Evolutionary conservation across 1,139 yeast species (phyloP), one percentile per base, ranked within the genome.

Genomic region (Saccharomyces hybrid): DNA sequence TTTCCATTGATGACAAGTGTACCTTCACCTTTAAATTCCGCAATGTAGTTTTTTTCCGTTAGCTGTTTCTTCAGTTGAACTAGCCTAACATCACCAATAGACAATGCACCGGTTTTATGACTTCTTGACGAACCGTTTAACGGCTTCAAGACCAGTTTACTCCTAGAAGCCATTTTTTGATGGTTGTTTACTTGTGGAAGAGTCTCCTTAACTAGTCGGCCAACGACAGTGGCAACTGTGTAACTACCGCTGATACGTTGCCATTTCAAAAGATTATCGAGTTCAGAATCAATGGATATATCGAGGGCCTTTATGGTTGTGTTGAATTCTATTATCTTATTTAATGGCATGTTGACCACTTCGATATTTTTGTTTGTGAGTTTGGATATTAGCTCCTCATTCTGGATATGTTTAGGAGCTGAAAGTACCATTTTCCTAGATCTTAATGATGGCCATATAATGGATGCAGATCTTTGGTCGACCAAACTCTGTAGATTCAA

Each of bases 11-110:
- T 87, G 7, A 91, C 96, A 52, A 93, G 74, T 0, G 91, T 84
- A 68, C 98, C 99, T 68, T 90, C 97, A 55, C 97, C 95, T 66
- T 87, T 83, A 68, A 93, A 89, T 65, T 91, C 97, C 0, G 96
- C 96, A 55, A 76, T 76, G 63, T 86, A 80, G 54, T 88, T 86
- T 52, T 74, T 72, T 19, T 77, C 75, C 29, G 78, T 71, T 51
- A 91, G 74, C 57, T 78, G 79, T 63, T 82, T 82, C 64, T 88
- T 85, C 55, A 93, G 75, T 62, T 90, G 96, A 0, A 96, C 88
- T 42, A 93, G 75, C 58, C 88, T 78, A 52, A 95, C 83, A 66
- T 91, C 96, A 51, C 99, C 99, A 59, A 93, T 88, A 29, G 95
- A 86, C 47, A 90, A 72, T 2, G 75, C 70, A 4, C 67, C 65